These are phyloP conservation scores for Myxozyma geophila DNA, from an alignment of 805 yeast species.

Conservation along the genomic window DNA sequence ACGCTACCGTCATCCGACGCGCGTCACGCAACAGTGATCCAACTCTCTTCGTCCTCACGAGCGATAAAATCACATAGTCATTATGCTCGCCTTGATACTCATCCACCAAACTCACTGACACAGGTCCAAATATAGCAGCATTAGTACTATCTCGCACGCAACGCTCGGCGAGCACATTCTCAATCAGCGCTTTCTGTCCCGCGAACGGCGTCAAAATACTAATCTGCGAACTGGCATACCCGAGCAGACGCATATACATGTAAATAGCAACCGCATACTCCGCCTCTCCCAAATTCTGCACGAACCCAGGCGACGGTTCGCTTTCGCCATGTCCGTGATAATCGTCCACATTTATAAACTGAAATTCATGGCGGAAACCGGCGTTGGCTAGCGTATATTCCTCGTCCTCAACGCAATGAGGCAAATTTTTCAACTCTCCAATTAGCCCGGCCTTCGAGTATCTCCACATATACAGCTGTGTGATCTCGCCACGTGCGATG, in stretches of 20 bases:
- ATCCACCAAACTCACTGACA: slow-evolving; percentile 42
- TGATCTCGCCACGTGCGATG: slow-evolving; percentile 40
- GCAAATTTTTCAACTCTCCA: slow-evolving; percentile 9
- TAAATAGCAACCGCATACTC: slow-evolving; percentile 53
- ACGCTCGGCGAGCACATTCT: slow-evolving; percentile 48
- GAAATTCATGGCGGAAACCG: slow-evolving; percentile 46
- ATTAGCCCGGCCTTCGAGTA: slow-evolving; percentile 11
- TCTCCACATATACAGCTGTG: slow-evolving; percentile 38
- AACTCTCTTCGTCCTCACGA: slow-evolving; percentile 44
- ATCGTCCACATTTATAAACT: slow-evolving; percentile 46
- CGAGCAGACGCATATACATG: slow-evolving; percentile 53
- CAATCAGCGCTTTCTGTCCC: slow-evolving; percentile 51
- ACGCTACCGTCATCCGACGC: slow-evolving; percentile 40
- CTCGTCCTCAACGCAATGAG: slow-evolving; percentile 18
- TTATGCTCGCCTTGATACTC: slow-evolving; percentile 42
- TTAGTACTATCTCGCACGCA: slow-evolving; percentile 35
- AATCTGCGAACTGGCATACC: slow-evolving; percentile 50
- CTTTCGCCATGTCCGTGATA: slow-evolving; percentile 44
- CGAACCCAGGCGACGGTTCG: slow-evolving; percentile 40
- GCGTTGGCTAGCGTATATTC: slow-evolving; percentile 43
- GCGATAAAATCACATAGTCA: slow-evolving; percentile 46
- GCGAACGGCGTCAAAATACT: slow-evolving; percentile 50
- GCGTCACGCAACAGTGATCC: slow-evolving; percentile 40
- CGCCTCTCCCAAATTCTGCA: slow-evolving; percentile 55
- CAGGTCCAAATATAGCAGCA: slow-evolving; percentile 43